Conservation (phyloP, 2,329 filamentous ascomycete genomes). For the Myriosclerotinia duriaeana region DNA sequence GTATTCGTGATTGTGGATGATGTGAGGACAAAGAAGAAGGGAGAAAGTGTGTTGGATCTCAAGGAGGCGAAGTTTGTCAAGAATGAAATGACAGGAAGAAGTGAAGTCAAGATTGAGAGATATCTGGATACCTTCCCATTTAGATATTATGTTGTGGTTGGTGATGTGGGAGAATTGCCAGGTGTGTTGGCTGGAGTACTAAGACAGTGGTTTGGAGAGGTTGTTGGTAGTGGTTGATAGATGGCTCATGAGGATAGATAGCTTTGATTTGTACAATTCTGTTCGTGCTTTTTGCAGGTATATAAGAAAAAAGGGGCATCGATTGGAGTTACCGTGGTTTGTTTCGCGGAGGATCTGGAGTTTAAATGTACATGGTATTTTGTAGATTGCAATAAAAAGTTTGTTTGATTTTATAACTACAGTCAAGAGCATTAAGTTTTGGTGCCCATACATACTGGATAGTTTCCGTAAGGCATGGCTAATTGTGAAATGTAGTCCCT, state of each 20-base stretch:
- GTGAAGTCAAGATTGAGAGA: conserved; percentile 76
- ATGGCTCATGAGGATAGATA: background rate
- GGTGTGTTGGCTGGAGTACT: conserved; percentile 82
- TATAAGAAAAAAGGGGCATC: background rate
- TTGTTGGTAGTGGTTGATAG: conserved; percentile 40
- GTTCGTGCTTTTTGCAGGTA: conserved; percentile 2
- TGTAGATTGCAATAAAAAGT: conserved; percentile 10
- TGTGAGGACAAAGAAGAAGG: conserved; percentile 50
- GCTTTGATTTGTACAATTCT: background rate
- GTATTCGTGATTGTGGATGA: conserved; percentile 96
- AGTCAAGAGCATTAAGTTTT: no score
- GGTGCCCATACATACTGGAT: no score
- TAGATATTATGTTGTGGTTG: conserved; percentile 92
- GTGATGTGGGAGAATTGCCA: conserved; percentile 87
- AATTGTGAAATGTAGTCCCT: no score
- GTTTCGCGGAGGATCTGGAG: background rate
- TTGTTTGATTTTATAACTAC: background rate
- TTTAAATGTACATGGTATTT: conserved; percentile 2
- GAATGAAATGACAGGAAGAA: conserved; percentile 55
- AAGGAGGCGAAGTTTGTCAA: conserved; percentile 81
- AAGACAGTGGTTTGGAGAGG: conserved; percentile 91
- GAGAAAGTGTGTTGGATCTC: conserved; percentile 78
- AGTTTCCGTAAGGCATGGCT: no score
- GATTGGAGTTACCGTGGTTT: background rate
- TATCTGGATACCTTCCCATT: conserved; percentile 98